Percentiles rank a stretch among this genome's conserved stretches.
Conservation (phyloP, 305 asterid species). For the Solanum hybrid region DNA sequence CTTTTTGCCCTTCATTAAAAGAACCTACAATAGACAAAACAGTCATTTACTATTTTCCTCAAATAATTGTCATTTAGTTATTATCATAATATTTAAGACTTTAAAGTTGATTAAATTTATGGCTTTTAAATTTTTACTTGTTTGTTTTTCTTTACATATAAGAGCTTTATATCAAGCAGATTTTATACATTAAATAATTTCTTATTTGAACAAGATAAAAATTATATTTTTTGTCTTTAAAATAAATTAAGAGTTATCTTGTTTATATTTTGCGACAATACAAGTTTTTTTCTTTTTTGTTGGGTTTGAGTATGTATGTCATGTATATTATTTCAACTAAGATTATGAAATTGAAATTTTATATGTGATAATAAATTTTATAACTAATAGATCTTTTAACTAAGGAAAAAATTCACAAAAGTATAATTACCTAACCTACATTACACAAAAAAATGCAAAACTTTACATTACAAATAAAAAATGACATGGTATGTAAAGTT, state of each 20-base stretch:
- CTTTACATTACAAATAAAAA: neutral
- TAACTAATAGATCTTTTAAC: neutral
- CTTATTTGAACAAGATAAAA: neutral
- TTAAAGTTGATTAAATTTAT: neutral
- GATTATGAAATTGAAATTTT: no score
- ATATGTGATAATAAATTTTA: neutral
- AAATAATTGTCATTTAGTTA: neutral
- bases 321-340: neutral
- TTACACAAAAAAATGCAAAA: neutral
- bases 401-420: neutral
- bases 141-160: neutral
- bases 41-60: neutral
- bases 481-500: neutral
- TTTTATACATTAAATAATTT: no score
- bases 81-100: neutral
- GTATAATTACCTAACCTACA: neutral
- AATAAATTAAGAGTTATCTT: neutral
- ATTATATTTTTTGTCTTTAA: neutral
- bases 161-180: neutral
- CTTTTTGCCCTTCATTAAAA: neutral
- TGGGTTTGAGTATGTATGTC: neutral
- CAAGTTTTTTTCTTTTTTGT: neutral
- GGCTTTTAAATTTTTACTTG: no score
- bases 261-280: neutral
- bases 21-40: neutral